Evolutionary conservation across 2,329 filamentous ascomycete species (phyloP), one percentile per base, ranked within the genome.

Genomic region (Ophioceras dolichostomum): DNA sequence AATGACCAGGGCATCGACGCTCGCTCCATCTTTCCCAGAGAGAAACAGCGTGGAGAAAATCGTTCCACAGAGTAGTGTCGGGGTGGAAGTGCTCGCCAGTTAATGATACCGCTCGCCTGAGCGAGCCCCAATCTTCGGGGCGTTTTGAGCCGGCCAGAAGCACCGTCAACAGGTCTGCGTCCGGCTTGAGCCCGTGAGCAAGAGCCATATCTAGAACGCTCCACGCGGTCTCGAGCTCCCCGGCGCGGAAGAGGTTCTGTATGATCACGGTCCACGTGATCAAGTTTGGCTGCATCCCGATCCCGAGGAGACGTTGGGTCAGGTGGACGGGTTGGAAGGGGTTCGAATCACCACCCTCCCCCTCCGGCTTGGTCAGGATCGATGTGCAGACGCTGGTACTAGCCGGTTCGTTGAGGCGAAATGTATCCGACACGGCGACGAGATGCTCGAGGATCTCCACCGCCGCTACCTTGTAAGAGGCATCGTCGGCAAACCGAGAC

Each of bases 141-240:
- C 54, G 51, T 46, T 85, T 84, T 36, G 83, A 80, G 22, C 80
- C 79, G 41, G 79, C 72, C 30, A 94, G 68, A 24, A 94, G 62
- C 20, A 76, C 76, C 1, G 76, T 66, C 51, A 79, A 84, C 0
- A 84, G 79, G 44, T 75, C 70, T 0, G 59, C 58, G 52, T 93
- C 77, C 0, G 83, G 72, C 38, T 69, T 54, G 13, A 83, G 61
- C 3, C 71, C 70, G 44, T 74, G 67, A 12, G 66, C 58, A 36
- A 68, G 58, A 53, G 88, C 70, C 29, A 76, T 65, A 18, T 76
- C 64, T 47, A 79, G 76, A 35, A 89, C 68, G 29, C 72, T 65
- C 59, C 76, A 75, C 0, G 77, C 81, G 3, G 76, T 73, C 27
- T 70, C 62, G 7, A 73, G 53, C 46, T 84, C 73, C 10, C 70